A percentile compares a stretch with the other conserved stretches of the same genome.
These are phyloP conservation scores for Dissoconium aciculare DNA, from an alignment of 2,329 filamentous ascomycete species.

Conservation along the genomic window DNA sequence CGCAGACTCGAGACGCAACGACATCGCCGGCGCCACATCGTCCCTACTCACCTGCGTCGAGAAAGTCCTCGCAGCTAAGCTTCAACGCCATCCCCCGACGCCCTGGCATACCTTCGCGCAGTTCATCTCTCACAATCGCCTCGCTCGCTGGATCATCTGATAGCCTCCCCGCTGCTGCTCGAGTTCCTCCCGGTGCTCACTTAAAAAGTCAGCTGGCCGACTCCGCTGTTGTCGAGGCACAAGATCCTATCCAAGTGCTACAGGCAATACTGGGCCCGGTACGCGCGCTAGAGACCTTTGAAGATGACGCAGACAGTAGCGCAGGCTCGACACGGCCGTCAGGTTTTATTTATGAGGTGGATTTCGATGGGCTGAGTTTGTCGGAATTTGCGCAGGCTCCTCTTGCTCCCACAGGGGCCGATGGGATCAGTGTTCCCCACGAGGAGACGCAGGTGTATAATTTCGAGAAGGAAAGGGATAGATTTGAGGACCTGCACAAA, in stretches of 20 bases:
- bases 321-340: slow-evolving; percentile 4
- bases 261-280: slow-evolving; percentile 40
- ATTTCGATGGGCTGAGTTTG: slow-evolving; percentile 66
- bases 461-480: slow-evolving; percentile 58
- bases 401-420: slow-evolving; percentile 7
- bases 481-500: slow-evolving; percentile 77
- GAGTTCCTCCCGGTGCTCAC: slow-evolving; percentile 51
- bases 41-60: slow-evolving; percentile 55
- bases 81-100: slow-evolving; percentile 55
- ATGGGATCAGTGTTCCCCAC: slow-evolving; percentile 12
- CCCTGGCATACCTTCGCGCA: slow-evolving; percentile 51
- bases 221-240: slow-evolving; percentile 38
- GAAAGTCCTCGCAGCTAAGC: slow-evolving; percentile 52
- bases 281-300: not conserved
- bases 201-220: slow-evolving; percentile 44
- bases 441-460: slow-evolving; percentile 33
- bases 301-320: not conserved
- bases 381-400: slow-evolving; percentile 46
- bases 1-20: slow-evolving; percentile 54
- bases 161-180: slow-evolving; percentile 53
- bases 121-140: slow-evolving; percentile 64
- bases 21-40: slow-evolving; percentile 49
- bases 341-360: slow-evolving; percentile 48
- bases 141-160: slow-evolving; percentile 59
- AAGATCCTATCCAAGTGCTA: slow-evolving; percentile 59